phyloP scores from a whole-genome alignment of 352 stramenopile species.

The Pythium dissimile region DNA sequence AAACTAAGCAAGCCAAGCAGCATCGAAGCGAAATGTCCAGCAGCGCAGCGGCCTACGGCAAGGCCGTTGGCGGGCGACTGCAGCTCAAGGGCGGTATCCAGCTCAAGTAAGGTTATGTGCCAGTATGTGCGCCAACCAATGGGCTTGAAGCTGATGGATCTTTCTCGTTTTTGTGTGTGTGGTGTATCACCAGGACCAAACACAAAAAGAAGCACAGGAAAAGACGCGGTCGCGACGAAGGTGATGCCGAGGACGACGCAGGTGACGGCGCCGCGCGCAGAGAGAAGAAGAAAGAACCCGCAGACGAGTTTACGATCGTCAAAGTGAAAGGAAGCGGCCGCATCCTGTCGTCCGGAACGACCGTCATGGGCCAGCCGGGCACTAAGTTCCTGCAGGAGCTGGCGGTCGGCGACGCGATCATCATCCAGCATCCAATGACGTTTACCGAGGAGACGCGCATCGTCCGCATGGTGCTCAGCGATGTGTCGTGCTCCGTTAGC shows the following conservation, averaged over 20 bases:
- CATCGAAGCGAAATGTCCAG: constrained; percentile 1
- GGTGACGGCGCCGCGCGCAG: constrained; percentile 14
- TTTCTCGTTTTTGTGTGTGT: not conserved
- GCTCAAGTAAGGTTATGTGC: constrained; percentile 58
- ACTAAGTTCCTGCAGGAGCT: constrained; percentile 85
- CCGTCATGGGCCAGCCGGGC: constrained; percentile 80
- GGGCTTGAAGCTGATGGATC: too few relatives aligned
- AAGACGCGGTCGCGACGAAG: constrained; percentile 36
- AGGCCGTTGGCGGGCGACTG: constrained; percentile 75
- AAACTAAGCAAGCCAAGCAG: not conserved
- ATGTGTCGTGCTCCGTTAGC: constrained; percentile 83
- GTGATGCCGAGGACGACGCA: constrained; percentile 11
- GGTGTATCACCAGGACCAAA: constrained; percentile 31
- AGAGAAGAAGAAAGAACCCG: constrained; percentile 31
- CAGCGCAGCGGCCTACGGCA: constrained; percentile 38
- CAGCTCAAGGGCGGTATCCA: constrained; percentile 84
- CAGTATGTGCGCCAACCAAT: not conserved
- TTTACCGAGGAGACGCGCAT: constrained; percentile 87
- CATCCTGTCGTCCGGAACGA: constrained; percentile 85
- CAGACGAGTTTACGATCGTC: constrained; percentile 62
- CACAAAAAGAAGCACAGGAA: constrained; percentile 58
- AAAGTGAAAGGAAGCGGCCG: constrained; percentile 74
- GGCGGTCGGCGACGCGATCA: constrained; percentile 74
- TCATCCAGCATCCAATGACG: constrained; percentile 87
- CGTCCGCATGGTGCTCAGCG: constrained; percentile 87